These are phyloP conservation scores for Cercospora citrullina DNA, from an alignment of 2,329 filamentous ascomycete species.

Conservation along the genomic window DNA sequence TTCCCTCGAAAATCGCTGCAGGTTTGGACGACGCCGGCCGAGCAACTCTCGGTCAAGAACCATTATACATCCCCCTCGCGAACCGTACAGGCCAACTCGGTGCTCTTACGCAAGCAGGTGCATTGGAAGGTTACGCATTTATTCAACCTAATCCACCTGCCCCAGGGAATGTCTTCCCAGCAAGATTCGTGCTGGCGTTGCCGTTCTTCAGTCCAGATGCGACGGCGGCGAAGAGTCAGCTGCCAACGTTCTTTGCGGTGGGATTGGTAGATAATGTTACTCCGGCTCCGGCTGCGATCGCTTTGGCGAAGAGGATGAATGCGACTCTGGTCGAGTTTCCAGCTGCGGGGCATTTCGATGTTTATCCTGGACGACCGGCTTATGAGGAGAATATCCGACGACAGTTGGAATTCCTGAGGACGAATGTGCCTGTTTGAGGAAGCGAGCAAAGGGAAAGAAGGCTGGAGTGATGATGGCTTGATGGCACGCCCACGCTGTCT, in stretches of 20 bases:
- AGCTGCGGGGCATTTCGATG: neutral
- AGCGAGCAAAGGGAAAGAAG: no score
- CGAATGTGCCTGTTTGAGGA: neutral
- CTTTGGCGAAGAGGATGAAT: neutral
- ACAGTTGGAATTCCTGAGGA: neutral
- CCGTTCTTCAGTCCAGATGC: neutral
- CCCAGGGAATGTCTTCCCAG: neutral
- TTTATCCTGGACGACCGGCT: neutral
- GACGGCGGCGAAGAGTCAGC: neutral
- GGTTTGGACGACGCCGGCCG: neutral
- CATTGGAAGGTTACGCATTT: neutral
- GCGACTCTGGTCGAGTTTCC: neutral
- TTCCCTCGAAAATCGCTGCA: neutral
- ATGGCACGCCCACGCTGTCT: neutral
- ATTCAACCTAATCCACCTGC: neutral
- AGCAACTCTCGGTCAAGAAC: neutral
- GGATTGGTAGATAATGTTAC: neutral
- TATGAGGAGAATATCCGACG: neutral
- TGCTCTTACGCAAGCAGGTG: neutral
- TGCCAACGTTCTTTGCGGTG: neutral
- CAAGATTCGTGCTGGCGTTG: neutral
- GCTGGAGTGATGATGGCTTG: neutral
- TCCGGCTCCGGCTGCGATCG: neutral
- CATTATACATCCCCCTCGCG: neutral
- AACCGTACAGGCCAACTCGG: neutral